Conservation (phyloP, 805 yeast species). For the Kazachstania taianensis region DNA sequence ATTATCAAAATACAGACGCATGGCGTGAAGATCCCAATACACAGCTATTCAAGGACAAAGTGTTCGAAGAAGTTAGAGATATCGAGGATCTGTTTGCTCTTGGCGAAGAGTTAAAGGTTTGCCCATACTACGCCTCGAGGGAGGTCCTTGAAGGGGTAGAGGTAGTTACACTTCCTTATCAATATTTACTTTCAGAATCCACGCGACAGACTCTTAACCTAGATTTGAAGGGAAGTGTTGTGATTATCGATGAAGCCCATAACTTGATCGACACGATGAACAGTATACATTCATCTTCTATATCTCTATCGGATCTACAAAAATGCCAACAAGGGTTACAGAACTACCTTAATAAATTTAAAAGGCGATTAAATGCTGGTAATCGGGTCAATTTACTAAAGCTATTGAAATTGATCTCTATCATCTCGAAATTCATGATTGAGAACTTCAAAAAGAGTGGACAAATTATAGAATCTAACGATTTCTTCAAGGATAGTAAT, state of each 20-base stretch:
- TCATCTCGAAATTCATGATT: conserved; percentile 40
- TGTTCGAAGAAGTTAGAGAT: conserved; percentile 51
- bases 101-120: conserved; percentile 48
- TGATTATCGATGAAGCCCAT: conserved; percentile 89
- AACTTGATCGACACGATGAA: conserved; percentile 71
- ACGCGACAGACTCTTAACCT: conserved; percentile 53
- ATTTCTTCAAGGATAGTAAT: conserved; percentile 47
- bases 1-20: conserved; percentile 24
- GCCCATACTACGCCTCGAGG: conserved; percentile 78
- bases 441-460: conserved; percentile 39
- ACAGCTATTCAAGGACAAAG: conserved; percentile 41
- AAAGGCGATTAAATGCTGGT: conserved; percentile 54
- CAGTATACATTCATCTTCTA: conserved; percentile 51
- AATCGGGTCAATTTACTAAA: conserved; percentile 64
- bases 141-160: conserved; percentile 52
- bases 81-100: conserved; percentile 65
- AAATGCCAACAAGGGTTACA: conserved; percentile 40
- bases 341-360: conserved; percentile 48
- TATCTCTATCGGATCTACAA: conserved; percentile 41
- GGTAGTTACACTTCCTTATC: conserved; percentile 78
- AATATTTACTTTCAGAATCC: conserved; percentile 50
- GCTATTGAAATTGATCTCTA: conserved; percentile 44
- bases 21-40: conserved; percentile 32
- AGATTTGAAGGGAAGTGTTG: conserved; percentile 50
- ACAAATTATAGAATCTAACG: conserved; percentile 37